Percentiles rank a stretch among this genome's conserved stretches.
These are phyloP conservation scores for Coniochaeta prunicola DNA, from an alignment of 2,329 filamentous ascomycete genomes.

Conservation along the genomic window DNA sequence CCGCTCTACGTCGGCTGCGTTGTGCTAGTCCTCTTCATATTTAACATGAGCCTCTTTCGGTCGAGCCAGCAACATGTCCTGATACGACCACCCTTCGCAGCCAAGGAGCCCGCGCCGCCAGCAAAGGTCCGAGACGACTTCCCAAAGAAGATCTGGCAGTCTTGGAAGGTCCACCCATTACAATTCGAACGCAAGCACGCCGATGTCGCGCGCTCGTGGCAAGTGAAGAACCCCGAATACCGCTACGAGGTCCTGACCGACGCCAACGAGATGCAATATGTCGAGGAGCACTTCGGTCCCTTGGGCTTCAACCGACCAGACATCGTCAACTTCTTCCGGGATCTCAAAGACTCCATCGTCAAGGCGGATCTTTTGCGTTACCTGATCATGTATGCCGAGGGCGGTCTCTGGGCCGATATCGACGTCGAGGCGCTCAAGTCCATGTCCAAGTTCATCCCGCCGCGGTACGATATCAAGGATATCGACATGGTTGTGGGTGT, in stretches of 20 bases:
- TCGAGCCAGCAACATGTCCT: slow-evolving; percentile 9
- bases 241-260: slow-evolving; percentile 66
- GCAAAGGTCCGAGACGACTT: slow-evolving; percentile 28
- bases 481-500: slow-evolving; percentile 64
- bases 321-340: slow-evolving; percentile 54
- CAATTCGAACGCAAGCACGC: slow-evolving; percentile 59
- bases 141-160: slow-evolving; percentile 68
- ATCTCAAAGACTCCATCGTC: slow-evolving; percentile 56
- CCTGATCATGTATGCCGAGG: slow-evolving; percentile 60
- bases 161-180: slow-evolving; percentile 64
- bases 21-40: slow-evolving; percentile 35
- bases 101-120: background rate
- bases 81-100: slow-evolving; percentile 5
- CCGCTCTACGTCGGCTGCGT: slow-evolving; percentile 37
- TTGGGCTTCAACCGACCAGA: slow-evolving; percentile 59
- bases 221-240: slow-evolving; percentile 56
- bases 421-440: slow-evolving; percentile 34
- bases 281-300: slow-evolving; percentile 60
- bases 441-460: slow-evolving; percentile 48
- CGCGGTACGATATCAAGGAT: slow-evolving; percentile 54
- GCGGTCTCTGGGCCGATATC: slow-evolving; percentile 42
- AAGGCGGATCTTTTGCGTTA: slow-evolving; percentile 61
- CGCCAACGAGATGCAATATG: slow-evolving; percentile 58
- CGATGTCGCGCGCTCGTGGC: slow-evolving; percentile 56
- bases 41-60: slow-evolving; percentile 34